phyloP scores from a whole-genome alignment of 106 monocot genomes.

The Phalaenopsis equestris region DNA sequence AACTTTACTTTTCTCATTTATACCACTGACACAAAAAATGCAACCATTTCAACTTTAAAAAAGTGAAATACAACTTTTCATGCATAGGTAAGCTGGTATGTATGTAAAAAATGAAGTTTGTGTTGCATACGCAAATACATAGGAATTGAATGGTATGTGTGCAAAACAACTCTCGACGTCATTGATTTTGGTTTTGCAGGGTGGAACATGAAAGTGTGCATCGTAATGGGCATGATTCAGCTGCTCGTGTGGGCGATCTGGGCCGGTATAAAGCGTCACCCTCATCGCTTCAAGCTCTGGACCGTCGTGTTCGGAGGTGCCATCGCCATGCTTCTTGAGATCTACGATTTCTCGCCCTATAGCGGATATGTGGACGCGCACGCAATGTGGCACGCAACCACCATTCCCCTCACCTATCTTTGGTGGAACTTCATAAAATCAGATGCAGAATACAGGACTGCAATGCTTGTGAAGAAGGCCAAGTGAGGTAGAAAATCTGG shows the following conservation, averaged over 20 bases:
- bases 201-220: conserved; percentile 89
- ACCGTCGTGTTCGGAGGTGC: conserved; percentile 42
- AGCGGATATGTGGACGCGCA: conserved; percentile 66
- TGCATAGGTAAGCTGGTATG: no score
- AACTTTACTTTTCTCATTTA: no score
- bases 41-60: no score
- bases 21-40: no score
- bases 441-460: conserved; percentile 52
- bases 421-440: conserved; percentile 86
- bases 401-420: conserved; percentile 71
- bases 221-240: conserved; percentile 57
- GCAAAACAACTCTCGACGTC: no score
- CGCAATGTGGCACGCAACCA: conserved; percentile 64
- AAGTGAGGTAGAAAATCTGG: conserved; percentile 19
- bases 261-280: conserved; percentile 63
- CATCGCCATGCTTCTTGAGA: conserved; percentile 65
- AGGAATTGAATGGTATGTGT: no score
- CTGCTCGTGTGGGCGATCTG: conserved; percentile 77
- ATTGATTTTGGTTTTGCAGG: conserved; percentile 25
- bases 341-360: conserved; percentile 78
- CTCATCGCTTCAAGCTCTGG: conserved; percentile 71
- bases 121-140: no score
- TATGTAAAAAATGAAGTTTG: no score
- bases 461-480: conserved; percentile 46
- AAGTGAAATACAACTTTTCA: no score